phyloP scores from a whole-genome alignment of 1,139 yeast species.

The Suhomyces chickasaworum region DNA sequence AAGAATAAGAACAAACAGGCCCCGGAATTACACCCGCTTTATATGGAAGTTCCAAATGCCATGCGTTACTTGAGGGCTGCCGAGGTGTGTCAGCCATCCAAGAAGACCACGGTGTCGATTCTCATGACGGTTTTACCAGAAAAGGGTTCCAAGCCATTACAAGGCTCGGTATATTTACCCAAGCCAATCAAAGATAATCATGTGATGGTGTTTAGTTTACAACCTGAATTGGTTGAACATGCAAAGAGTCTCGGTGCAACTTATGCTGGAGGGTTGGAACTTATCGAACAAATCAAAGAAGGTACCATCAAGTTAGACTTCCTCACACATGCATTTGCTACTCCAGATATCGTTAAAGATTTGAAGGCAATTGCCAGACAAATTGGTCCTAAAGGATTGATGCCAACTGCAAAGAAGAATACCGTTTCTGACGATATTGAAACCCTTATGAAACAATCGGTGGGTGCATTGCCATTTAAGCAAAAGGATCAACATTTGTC shows the following conservation, averaged over 20 bases:
- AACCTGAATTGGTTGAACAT: conserved; percentile 51
- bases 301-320: conserved; percentile 54
- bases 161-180: conserved; percentile 78
- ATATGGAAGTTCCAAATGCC: conserved; percentile 74
- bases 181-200: conserved; percentile 66
- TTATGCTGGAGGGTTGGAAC: conserved; percentile 70
- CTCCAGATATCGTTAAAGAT: conserved; percentile 71
- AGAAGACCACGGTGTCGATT: conserved; percentile 67
- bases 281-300: conserved; percentile 60
- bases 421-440: conserved; percentile 75
- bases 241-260: conserved; percentile 62
- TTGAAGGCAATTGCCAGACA: conserved; percentile 70
- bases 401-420: conserved; percentile 86
- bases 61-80: conserved; percentile 81
- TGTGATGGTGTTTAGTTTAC: conserved; percentile 68
- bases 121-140: conserved; percentile 72
- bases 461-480: conserved; percentile 74
- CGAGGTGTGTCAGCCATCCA: conserved; percentile 80
- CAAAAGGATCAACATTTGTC: conserved; percentile 63
- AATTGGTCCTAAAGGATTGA: conserved; percentile 86
- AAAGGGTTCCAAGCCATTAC: conserved; percentile 73
- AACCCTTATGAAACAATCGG: conserved; percentile 52
- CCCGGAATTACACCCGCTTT: conserved; percentile 58
- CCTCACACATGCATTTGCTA: conserved; percentile 83
- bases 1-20: conserved; percentile 47